Conservation (phyloP, 116 monocot species). For the Phalaenopsis hybrid region DNA sequence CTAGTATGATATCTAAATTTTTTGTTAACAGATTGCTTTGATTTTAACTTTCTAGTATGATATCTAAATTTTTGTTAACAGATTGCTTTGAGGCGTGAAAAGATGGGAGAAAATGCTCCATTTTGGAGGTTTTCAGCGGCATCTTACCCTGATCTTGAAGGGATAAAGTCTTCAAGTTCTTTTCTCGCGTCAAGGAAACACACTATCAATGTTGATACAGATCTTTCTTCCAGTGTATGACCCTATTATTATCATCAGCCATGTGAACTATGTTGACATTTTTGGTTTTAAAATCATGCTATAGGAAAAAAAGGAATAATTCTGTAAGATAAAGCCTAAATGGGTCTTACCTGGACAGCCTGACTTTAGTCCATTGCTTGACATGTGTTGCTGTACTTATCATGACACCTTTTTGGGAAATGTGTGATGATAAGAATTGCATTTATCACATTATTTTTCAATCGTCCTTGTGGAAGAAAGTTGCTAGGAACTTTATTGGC, state of each 20-base stretch:
- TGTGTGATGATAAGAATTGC: not conserved
- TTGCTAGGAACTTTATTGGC: not conserved
- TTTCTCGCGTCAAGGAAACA: constrained; percentile 18
- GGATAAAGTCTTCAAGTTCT: constrained; percentile 17
- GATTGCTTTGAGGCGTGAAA: constrained; percentile 97
- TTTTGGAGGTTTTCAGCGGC: constrained; percentile 97
- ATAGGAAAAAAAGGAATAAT: not conserved
- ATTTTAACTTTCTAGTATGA: not conserved
- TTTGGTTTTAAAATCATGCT: not conserved
- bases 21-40: too few relatives aligned
- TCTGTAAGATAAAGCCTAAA: not conserved
- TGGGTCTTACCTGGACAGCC: too few relatives aligned
- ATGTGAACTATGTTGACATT: not conserved
- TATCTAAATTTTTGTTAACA: constrained; percentile 17
- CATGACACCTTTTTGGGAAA: not conserved
- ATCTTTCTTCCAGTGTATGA: constrained; percentile 55
- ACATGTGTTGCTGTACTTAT: not conserved
- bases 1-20: too few relatives aligned
- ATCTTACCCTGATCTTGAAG: constrained; percentile 86
- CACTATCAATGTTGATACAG: constrained; percentile 20
- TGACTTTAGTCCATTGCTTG: not conserved
- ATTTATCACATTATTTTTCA: not conserved
- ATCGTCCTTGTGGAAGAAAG: not conserved
- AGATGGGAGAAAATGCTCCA: constrained; percentile 70
- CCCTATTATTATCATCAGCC: not conserved